Evolutionary conservation across 768 basidiomycete species (phyloP).

Genomic region (Macrolepiota albuminosa): DNA sequence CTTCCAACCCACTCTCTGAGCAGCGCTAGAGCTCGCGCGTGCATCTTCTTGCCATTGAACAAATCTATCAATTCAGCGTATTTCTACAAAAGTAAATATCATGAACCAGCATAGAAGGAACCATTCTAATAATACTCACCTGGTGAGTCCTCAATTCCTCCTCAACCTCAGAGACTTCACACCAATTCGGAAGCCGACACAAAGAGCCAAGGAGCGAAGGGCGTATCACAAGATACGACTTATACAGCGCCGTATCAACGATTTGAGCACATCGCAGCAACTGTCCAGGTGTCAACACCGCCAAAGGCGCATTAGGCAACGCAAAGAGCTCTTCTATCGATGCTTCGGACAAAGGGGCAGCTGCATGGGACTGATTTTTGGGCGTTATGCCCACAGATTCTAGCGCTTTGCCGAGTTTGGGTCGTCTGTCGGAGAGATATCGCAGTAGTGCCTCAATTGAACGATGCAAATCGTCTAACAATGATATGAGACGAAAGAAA

Average conservation of each 20-base stretch:
- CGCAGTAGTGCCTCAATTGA: conserved; percentile 86
- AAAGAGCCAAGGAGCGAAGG: conserved; percentile 80
- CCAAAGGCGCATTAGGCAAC: conserved; percentile 71
- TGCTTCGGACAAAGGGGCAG: conserved; percentile 66
- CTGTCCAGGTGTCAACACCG: conserved; percentile 74
- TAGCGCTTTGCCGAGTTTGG: conserved; percentile 78
- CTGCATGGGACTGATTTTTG: conserved; percentile 58
- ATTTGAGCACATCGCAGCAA: conserved; percentile 88
- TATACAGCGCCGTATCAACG: conserved; percentile 93
- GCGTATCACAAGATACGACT: conserved; percentile 79
- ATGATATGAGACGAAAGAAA: background rate
- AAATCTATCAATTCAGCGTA: conserved; percentile 85
- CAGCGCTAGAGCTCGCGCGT: conserved; percentile 77
- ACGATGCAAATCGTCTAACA: conserved; percentile 52
- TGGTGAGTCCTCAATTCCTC: conserved; percentile 75
- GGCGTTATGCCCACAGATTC: conserved; percentile 64
- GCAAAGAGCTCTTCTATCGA: conserved; percentile 72
- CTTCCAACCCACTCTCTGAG: conserved; percentile 66
- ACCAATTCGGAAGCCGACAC: conserved; percentile 94
- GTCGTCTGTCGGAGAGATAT: conserved; percentile 87
- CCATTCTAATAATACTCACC: conserved; percentile 36
- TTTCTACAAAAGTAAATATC: conserved; percentile 53
- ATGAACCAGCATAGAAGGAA: background rate
- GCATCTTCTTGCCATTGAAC: conserved; percentile 96
- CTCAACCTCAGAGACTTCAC: conserved; percentile 92